These are phyloP conservation scores for Eruca vesicaria DNA, from an alignment of 441 rosid species.

Conservation along the genomic window DNA sequence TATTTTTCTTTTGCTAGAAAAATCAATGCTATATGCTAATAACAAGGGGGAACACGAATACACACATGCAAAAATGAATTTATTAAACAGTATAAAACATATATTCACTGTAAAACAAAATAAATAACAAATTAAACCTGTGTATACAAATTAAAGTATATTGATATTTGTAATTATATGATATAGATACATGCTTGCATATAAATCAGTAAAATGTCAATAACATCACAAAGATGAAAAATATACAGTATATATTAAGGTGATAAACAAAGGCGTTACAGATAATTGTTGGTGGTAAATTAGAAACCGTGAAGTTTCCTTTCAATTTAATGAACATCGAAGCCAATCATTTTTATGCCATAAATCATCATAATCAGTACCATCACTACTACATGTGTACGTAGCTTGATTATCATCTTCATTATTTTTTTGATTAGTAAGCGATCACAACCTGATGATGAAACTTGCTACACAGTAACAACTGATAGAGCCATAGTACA, in stretches of 20 bases:
- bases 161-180: too few relatives aligned
- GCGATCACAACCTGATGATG: neutral
- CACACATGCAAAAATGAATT: neutral
- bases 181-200: neutral
- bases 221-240: neutral
- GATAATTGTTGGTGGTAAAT: too few relatives aligned
- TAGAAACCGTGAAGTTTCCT: neutral
- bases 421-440: neutral
- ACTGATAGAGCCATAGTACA: neutral
- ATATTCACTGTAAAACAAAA: too few relatives aligned
- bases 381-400: neutral
- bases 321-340: neutral
- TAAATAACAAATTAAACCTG: neutral
- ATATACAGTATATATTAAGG: neutral
- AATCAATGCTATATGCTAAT: neutral
- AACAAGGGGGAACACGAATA: neutral
- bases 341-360: neutral
- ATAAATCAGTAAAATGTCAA: neutral
- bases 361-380: constrained; percentile 9
- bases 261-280: neutral
- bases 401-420: constrained; percentile 5
- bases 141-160: neutral
- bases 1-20: neutral
- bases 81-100: too few relatives aligned
- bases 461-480: neutral